Evolutionary conservation across 768 basidiomycete genomes (phyloP), one percentile per base, ranked within the genome.

Genomic region (Daedaleopsis nitida): DNA sequence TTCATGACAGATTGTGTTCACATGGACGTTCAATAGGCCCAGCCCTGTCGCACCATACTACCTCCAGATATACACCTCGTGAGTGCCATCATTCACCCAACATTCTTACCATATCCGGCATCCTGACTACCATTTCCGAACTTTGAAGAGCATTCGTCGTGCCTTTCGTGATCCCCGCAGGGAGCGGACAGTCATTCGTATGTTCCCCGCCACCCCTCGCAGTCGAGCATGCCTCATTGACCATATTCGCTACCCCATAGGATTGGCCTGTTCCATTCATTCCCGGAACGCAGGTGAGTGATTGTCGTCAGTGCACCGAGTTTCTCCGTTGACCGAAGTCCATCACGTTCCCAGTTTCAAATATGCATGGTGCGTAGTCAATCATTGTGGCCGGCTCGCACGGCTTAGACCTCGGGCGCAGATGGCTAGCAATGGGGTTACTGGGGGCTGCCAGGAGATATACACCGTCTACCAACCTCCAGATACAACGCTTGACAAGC

Each of bases 61-160:
- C 67, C 79, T 87, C 5, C 83, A 85, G 66, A 76, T 87, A 10
- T 86, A 83, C 67, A 83, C 84, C 14, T 86, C 85, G 86, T 86
- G 58, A 69, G 84, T 74, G 23, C 52, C 38, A 9, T 19, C 44
- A 52, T 45, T 5, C 45, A 3, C 17, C 27, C 45, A 21, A 38
- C 59, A 6, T 43, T 24, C 23, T 9, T 14, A 19, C 19, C 38
- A 34, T 35, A 39, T 56, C 32, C 27, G 39, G 52, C 9, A 12
- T n/a, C 2, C 24, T 42, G 21, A n/a, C 11, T 7, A 7, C 27
- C 27, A 32, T 32, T 32, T 32, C 27, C 55, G 44, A n/a, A 45
- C 11, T 44, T 52, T 42, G n/a, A 49, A 86, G 85, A 37, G 70
- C 78, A 19, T 83, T 78, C 66, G 70, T 80, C 21, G 78, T 83